Percentiles rank a stretch among this genome's conserved stretches.
These are phyloP conservation scores for Actinomortierella ambigua DNA, from an alignment of 371 early-diverging fungal species.

Conservation along the genomic window DNA sequence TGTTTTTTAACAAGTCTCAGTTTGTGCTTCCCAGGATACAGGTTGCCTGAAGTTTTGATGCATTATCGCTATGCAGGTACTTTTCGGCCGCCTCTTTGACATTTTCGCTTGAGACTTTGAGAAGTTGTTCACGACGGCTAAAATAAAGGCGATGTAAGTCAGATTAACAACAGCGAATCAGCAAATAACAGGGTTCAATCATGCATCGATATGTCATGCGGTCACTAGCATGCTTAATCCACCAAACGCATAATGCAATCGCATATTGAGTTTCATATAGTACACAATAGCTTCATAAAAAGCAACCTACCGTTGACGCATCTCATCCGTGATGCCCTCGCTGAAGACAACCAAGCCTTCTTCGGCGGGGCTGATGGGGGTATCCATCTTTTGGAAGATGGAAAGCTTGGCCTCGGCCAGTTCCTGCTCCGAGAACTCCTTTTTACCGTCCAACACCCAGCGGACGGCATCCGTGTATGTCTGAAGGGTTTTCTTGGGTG, in stretches of 20 bases:
- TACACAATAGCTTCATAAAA: background rate
- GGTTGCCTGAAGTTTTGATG: background rate
- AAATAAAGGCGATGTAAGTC: background rate
- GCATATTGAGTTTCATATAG: background rate
- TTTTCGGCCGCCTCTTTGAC: constrained; percentile 73
- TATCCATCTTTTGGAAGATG: constrained; percentile 83
- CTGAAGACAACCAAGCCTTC: constrained; percentile 86
- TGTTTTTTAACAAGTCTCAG: background rate
- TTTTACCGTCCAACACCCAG: constrained; percentile 63
- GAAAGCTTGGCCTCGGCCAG: constrained; percentile 93
- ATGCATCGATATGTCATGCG: background rate
- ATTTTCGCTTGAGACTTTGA: constrained; percentile 72
- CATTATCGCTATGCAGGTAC: constrained; percentile 58
- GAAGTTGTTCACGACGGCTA: constrained; percentile 78
- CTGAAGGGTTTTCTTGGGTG: constrained; percentile 73
- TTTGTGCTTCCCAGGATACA: background rate
- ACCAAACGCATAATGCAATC: constrained; percentile 1
- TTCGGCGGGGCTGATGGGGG: constrained; percentile 82
- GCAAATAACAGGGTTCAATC: constrained; percentile 9
- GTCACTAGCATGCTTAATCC: constrained; percentile 7
- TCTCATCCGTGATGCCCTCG: constrained; percentile 81
- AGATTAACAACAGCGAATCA: background rate
- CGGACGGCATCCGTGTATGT: constrained; percentile 68
- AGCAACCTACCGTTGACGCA: constrained; percentile 74
- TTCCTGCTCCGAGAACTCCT: constrained; percentile 57